Evolutionary conservation across 1,139 yeast species (phyloP), one percentile per base, ranked within the genome.

Genomic region (Magnusiomyces starmeri): DNA sequence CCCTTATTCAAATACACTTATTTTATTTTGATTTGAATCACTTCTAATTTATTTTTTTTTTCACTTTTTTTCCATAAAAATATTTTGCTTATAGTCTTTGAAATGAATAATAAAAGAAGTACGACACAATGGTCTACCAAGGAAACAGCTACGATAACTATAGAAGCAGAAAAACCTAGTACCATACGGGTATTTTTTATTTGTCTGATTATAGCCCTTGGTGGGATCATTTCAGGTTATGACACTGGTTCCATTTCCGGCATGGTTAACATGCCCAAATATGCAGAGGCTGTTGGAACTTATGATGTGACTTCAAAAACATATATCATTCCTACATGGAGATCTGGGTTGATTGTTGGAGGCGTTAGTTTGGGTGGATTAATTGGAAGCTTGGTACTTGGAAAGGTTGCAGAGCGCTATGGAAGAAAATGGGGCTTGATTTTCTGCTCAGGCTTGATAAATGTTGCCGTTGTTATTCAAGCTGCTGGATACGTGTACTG

Each of bases 201-300:
- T n/a, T 42, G 45, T 16, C 24, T 50, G 18, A 25, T 50, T 50
- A 76, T 76, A 42, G 74, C 78, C 16, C 71, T 77, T 57, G 83
- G 81, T 62, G 83, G 83, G 67, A 64, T 78, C 52, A 69, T 78
- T 52, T 78, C 67, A 60, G 83, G 83, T 57, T 79, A 76, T 64
- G 83, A 79, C 62, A 77, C 82, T 6, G 82, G 82, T 62, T 76
- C 79, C 53, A 78, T 78, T 57, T 70, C 77, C 27, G 83, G 83
- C 68, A 73, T 79, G 56, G 62, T 78, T 70, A 81, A 76, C 55
- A 78, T 78, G 82, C 21, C 45, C 34, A 18, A 26, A 14, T 42
- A 26, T 25, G 18, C 18, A 4, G 32, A 29, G 24, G 35, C 34
- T 9, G 32, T 27, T 18, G 48, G 48, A 2, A 35, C 35, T 12